These are phyloP conservation scores for Citrus sp. DNA, from an alignment of 345 rosid genomes.

Conservation along the genomic window DNA sequence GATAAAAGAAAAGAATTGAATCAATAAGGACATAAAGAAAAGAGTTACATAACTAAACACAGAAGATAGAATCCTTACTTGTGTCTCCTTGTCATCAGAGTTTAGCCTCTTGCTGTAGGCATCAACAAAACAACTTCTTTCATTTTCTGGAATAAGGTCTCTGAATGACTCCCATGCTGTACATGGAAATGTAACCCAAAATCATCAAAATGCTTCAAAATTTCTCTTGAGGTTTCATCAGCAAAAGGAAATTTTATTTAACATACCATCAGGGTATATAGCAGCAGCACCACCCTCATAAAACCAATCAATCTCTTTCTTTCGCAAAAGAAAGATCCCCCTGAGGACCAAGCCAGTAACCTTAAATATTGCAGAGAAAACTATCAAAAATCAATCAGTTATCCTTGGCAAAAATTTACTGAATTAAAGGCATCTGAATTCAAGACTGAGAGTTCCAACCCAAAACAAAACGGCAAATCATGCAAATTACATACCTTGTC, in stretches of 20 bases:
- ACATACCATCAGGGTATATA: slow-evolving; percentile 87
- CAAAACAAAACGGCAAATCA: slow-evolving; percentile 6
- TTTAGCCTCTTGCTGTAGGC: slow-evolving; percentile 81
- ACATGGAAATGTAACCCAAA: slow-evolving; percentile 7
- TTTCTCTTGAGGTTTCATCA: background rate
- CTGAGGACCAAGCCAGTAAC: slow-evolving; percentile 88
- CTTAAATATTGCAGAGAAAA: slow-evolving; percentile 28
- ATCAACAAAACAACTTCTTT: slow-evolving; percentile 59
- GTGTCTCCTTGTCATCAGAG: slow-evolving; percentile 77
- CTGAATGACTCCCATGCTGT: slow-evolving; percentile 95
- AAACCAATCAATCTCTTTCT: slow-evolving; percentile 98
- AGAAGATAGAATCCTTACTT: slow-evolving; percentile 41
- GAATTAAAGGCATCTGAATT: background rate
- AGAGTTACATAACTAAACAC: background rate
- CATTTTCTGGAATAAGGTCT: slow-evolving; percentile 87
- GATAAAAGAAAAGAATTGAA: background rate
- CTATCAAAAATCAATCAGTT: slow-evolving; percentile 2
- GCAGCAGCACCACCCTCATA: slow-evolving; percentile 97
- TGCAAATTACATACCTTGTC: slow-evolving; percentile 52
- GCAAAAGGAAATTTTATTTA: background rate
- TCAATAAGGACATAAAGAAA: background rate
- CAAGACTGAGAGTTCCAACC: background rate
- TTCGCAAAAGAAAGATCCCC: slow-evolving; percentile 85
- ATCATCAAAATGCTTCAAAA: background rate
- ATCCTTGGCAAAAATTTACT: background rate